Conservation (phyloP, 306 rosid genomes). For the Prunus fruticosa region DNA sequence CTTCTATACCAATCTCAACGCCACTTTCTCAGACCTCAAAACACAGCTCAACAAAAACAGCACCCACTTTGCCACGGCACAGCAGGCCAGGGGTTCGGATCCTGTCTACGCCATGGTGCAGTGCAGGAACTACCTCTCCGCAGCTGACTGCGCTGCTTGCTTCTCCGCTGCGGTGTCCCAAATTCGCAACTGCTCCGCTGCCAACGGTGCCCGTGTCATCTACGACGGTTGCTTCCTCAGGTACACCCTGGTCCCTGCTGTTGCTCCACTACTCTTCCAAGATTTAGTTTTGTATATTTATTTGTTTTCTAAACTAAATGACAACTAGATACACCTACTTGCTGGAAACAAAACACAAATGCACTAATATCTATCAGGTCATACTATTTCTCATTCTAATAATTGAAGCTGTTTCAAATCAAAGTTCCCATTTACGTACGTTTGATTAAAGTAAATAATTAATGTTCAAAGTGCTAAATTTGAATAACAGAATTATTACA, state of each 20-base stretch:
- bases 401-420: too few relatives aligned
- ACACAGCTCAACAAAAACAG: slow-evolving; percentile 22
- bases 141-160: slow-evolving; percentile 48
- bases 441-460: too few relatives aligned
- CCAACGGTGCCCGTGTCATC: slow-evolving; percentile 73
- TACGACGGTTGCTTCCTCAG: slow-evolving; percentile 80
- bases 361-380: too few relatives aligned
- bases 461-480: too few relatives aligned
- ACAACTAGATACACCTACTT: too few relatives aligned
- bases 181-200: slow-evolving; percentile 61
- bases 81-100: slow-evolving; percentile 28
- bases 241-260: slow-evolving; percentile 18
- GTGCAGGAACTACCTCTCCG: slow-evolving; percentile 59
- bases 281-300: too few relatives aligned
- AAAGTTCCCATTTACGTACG: too few relatives aligned
- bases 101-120: slow-evolving; percentile 56
- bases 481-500: too few relatives aligned
- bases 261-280: too few relatives aligned
- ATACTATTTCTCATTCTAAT: too few relatives aligned
- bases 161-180: slow-evolving; percentile 35
- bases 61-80: slow-evolving; percentile 47
- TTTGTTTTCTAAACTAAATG: too few relatives aligned
- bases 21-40: slow-evolving; percentile 36
- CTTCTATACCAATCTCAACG: slow-evolving; percentile 49
- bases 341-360: too few relatives aligned